A percentile compares a stretch with the other conserved stretches of the same genome.
Evolutionary conservation across 2,329 filamentous ascomycete genomes (phyloP).

Genomic region (Elsinoe ampelina): DNA sequence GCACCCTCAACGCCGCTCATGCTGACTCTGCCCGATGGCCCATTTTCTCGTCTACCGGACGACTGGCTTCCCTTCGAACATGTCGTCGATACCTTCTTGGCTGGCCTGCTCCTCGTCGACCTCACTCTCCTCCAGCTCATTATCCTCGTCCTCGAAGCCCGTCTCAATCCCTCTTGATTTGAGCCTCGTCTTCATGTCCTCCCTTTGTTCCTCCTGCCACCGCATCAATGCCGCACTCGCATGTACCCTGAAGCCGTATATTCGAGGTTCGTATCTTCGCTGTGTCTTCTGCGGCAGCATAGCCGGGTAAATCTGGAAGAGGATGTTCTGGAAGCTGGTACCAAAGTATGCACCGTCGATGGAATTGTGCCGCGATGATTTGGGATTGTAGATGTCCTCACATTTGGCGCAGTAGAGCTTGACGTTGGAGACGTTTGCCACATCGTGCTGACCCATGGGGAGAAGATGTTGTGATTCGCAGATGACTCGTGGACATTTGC

Average conservation of each 20-base stretch:
- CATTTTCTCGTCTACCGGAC: not conserved
- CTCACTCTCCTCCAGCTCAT: conserved; percentile 48
- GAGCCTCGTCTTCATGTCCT: conserved; percentile 73
- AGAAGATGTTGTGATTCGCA: conserved; percentile 89
- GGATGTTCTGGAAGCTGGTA: conserved; percentile 95
- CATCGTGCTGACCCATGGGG: conserved; percentile 87
- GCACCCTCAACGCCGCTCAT: conserved; percentile 9
- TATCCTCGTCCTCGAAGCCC: conserved; percentile 64
- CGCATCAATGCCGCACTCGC: conserved; percentile 76
- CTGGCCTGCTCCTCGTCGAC: conserved; percentile 47
- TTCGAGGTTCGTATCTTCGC: conserved; percentile 76
- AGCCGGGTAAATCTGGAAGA: conserved; percentile 95
- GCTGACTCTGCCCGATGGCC: not conserved
- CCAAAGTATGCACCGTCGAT: conserved; percentile 99
- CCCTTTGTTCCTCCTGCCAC: conserved; percentile 77
- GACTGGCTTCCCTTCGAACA: conserved; percentile 27
- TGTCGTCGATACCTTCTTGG: conserved; percentile 42
- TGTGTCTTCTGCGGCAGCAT: conserved; percentile 78
- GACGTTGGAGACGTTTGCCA: conserved; percentile 77
- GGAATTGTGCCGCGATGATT: conserved; percentile 86
- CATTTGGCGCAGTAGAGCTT: conserved; percentile 96
- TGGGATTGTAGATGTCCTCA: conserved; percentile 98
- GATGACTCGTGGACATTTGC: conserved; percentile 93
- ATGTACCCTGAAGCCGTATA: conserved; percentile 95
- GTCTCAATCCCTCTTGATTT: conserved; percentile 60